Percentiles rank a stretch among this genome's conserved stretches.
Evolutionary conservation across 108 stramenopile genomes (phyloP).

Genomic region (Aurantiochytrium sp.): DNA sequence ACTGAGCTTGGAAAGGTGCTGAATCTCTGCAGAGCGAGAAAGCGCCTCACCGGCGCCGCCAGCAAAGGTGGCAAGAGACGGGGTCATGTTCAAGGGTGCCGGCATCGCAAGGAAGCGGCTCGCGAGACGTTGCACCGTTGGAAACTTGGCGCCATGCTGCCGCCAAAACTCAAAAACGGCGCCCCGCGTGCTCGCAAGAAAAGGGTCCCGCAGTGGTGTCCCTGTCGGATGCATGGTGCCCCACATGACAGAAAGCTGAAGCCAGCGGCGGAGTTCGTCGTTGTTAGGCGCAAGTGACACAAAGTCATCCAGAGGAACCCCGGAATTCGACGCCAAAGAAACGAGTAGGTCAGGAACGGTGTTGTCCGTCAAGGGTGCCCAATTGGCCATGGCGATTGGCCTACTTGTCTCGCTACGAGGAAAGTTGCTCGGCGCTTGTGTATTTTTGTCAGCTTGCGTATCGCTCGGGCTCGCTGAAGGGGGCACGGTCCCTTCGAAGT

Average conservation of each 20-base stretch:
- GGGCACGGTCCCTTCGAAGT: too few species aligned
- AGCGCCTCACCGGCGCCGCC: too few species aligned
- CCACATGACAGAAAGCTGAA: background rate
- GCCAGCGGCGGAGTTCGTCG: background rate
- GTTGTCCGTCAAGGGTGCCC: background rate
- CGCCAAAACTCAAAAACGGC: background rate
- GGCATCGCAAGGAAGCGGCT: background rate
- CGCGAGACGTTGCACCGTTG: background rate
- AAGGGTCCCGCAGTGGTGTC: background rate
- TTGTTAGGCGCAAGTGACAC: background rate
- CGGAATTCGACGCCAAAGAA: background rate
- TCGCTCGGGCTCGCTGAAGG: too few species aligned
- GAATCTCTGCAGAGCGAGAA: too few species aligned
- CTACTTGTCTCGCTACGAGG: background rate
- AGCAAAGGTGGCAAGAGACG: too few species aligned
- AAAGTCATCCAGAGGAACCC: background rate
- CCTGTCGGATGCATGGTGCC: background rate
- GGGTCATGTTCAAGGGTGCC: background rate
- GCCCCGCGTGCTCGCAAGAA: background rate
- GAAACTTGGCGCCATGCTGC: background rate
- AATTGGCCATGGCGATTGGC: background rate
- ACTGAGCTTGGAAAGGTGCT: too few species aligned
- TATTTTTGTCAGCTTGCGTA: too few species aligned
- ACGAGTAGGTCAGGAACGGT: background rate
- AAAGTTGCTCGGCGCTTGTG: too few species aligned